Evolutionary conservation across 2,329 filamentous ascomycete species (phyloP), one percentile per base, ranked within the genome.

Genomic region (Fusarium acutatum): DNA sequence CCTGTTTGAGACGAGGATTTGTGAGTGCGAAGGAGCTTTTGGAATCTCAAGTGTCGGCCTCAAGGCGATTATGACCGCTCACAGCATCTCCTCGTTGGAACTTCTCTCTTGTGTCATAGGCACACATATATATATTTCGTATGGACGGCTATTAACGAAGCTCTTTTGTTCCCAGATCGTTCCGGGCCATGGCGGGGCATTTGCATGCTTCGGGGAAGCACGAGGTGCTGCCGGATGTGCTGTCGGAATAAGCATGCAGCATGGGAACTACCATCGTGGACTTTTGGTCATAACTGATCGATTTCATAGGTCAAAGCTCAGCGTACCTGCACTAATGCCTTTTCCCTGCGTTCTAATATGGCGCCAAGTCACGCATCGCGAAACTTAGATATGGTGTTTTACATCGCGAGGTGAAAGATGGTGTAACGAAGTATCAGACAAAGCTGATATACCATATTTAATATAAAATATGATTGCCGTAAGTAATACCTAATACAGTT

Each of bases 191-290:
- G 71, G 75, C 73, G 69, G 73, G 73, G 69, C 60, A 64, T 56
- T 66, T 60, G 62, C 52, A 72, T 72, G 66, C 62, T 57, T 56
- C 72, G 75, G 75, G 74, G 75, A 77, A 71, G 75, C 73, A 75
- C 58, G 54, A 73, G 61, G 40, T 77, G 58, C 72, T 71, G 66
- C 75, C 75, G 75, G 71, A 52, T 60, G 54, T 67, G 64, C 58
- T 74, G 59, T 71, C 66, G 59, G 67, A 72, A 69, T 68, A 71
- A 73, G 73, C 70, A 72, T 71, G 75, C 72, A 78, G 75, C 60
- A 68, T 71, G 41, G 57, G 57, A 70, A 64, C 62, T 67, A 43
- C 34, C 61, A 66, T 71, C 62, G 64, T 66, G 65, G 66, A 60
- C 44, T 64, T 65, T 64, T 65, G 35, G 37, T 44, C 57, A 60